Base-by-base conservation (phyloP, 2,329 filamentous ascomycete species). In the Cladophialophora psammophila region DNA sequence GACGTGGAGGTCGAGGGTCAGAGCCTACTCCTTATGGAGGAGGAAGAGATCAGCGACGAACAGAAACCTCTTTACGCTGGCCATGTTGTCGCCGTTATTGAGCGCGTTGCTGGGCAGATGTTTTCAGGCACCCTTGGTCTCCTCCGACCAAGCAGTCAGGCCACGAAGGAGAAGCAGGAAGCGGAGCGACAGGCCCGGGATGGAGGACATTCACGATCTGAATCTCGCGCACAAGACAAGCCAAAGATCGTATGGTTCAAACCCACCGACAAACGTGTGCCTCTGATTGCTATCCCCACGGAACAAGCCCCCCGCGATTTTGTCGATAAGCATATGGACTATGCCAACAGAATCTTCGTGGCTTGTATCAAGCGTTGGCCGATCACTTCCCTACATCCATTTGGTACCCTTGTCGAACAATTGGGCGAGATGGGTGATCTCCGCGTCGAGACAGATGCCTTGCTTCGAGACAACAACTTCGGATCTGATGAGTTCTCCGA, bases 221-320 rank as follows among this genome's bases (percentile, higher is more conserved):
- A 95, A 72, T 92, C 94, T 69, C 92, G 94, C 62, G 88, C 92
- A 70, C 93, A 96, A 78, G 95, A 99, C 71, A 97, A 97, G 82
- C 95, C 95, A 70, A 99, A 99, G 88, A 99, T 99, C 81, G 95
- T 99, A 50, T 99, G 95, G 95, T 99, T 99, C 84, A 99, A 99
- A 85, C 95, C 95, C 66, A 99, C 95, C 0, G 95, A 99, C 82
- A 98, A 99, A 87, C 93, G 95, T 76, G 95, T 99, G 56, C 95
- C 95, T 58, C 85, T 99, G 72, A 99, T 99, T 79, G 95, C 95
- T 62, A 99, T 99, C 71, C 95, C 95, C 1, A 99, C 95, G 2
- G 95, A 99, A 79, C 95, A 99, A 81, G 95, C 95, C 8, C 95
- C 95, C 20, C 91, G 93, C 40, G 95, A 98, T 81, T 99, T 99